Evolutionary conservation across 164 flowering plant species (phyloP).

Genomic region (Dillenia turbinata): DNA sequence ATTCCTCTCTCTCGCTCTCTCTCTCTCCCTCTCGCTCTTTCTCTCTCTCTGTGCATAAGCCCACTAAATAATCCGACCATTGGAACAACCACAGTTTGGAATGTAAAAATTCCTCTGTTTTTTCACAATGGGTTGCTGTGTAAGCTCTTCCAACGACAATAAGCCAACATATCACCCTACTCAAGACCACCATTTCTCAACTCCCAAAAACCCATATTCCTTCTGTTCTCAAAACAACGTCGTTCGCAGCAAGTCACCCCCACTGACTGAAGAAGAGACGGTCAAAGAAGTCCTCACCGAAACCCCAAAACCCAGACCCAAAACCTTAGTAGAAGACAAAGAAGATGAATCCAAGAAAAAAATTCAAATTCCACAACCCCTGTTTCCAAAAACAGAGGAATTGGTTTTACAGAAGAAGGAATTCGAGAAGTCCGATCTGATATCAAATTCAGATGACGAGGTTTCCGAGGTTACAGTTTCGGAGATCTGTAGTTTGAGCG

Average conservation of each 20-base stretch:
- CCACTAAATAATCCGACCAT: no score
- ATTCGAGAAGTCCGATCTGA: neutral
- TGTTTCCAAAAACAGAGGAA: no score
- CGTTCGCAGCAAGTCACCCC: constrained; percentile 3
- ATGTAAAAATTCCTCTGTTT: no score
- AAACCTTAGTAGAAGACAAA: neutral
- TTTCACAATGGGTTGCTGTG: constrained; percentile 41
- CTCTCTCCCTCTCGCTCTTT: no score
- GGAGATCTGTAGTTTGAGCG: constrained; percentile 45
- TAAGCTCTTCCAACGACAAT: constrained; percentile 20
- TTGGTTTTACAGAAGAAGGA: neutral
- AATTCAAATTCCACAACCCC: neutral
- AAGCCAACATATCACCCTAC: constrained; percentile 3
- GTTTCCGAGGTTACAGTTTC: constrained; percentile 39
- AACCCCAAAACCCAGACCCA: constrained; percentile 25
- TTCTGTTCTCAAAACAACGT: neutral
- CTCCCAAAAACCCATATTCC: constrained; percentile 5
- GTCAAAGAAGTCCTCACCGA: constrained; percentile 75
- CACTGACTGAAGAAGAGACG: constrained; percentile 41
- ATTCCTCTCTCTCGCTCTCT: no score
- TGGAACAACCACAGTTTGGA: neutral
- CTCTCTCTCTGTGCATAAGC: no score
- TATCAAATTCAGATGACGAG: constrained; percentile 9
- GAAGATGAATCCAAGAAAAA: neutral
- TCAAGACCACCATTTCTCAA: neutral